Conservation (phyloP, 2,329 filamentous ascomycete species). For the Trematosphaeria pertusa region DNA sequence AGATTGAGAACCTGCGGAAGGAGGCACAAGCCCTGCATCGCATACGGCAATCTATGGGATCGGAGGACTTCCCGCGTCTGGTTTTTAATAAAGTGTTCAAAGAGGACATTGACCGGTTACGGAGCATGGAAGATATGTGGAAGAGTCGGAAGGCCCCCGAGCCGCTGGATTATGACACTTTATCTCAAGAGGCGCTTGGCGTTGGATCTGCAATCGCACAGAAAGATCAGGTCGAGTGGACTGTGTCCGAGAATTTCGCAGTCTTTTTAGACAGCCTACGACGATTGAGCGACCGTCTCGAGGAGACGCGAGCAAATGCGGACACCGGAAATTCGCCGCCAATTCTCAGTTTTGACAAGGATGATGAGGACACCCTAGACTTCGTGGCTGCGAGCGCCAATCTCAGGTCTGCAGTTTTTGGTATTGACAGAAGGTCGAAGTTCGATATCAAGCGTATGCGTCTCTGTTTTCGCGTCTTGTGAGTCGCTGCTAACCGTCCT, state of each 20-base stretch:
- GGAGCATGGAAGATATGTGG: slow-evolving; percentile 96
- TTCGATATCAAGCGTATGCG: slow-evolving; percentile 85
- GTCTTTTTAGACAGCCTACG: slow-evolving; percentile 87
- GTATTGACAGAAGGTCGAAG: slow-evolving; percentile 84
- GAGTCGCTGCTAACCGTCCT: slow-evolving; percentile 14
- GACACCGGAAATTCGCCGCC: slow-evolving; percentile 59
- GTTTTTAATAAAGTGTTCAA: slow-evolving; percentile 95
- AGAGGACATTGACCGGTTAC: slow-evolving; percentile 80
- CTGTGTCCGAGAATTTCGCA: slow-evolving; percentile 79
- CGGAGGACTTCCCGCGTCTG: slow-evolving; percentile 74
- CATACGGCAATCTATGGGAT: slow-evolving; percentile 83
- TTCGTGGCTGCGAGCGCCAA: slow-evolving; percentile 94
- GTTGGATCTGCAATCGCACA: slow-evolving; percentile 62
- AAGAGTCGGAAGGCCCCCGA: slow-evolving; percentile 78
- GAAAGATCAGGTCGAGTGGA: slow-evolving; percentile 81
- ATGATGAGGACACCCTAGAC: slow-evolving; percentile 92
- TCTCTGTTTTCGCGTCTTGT: background rate
- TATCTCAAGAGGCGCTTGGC: slow-evolving; percentile 62
- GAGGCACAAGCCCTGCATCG: slow-evolving; percentile 84
- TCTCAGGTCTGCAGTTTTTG: slow-evolving; percentile 86
- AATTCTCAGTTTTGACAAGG: slow-evolving; percentile 90
- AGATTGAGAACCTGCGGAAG: slow-evolving; percentile 85
- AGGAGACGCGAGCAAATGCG: slow-evolving; percentile 65
- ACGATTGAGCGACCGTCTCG: slow-evolving; percentile 76
- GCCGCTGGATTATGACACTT: slow-evolving; percentile 71